These are phyloP conservation scores for Claviceps monticola DNA, from an alignment of 2,329 filamentous ascomycete genomes.

Conservation along the genomic window DNA sequence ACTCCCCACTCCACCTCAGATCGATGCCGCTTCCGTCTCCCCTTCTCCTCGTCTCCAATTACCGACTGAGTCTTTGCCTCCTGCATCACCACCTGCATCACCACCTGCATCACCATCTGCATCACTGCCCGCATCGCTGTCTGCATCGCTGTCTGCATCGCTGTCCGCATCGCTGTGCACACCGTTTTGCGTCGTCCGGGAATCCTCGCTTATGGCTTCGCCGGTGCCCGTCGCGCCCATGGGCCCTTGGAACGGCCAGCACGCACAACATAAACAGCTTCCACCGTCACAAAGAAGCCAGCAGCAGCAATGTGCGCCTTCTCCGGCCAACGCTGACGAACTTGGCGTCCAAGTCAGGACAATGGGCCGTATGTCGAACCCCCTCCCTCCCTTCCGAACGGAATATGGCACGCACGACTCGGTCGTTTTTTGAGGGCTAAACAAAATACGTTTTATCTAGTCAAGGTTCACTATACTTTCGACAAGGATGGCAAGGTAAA, in stretches of 20 bases:
- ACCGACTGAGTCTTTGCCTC: not conserved
- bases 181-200: not conserved
- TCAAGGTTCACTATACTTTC: constrained; percentile 96
- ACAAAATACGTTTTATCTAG: constrained; percentile 29
- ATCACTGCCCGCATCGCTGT: not conserved
- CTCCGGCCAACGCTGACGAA: constrained; percentile 22
- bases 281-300: constrained; percentile 1
- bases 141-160: too few relatives aligned
- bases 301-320: constrained; percentile 15
- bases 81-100: not conserved
- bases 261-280: constrained; percentile 4
- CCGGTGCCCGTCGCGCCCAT: constrained; percentile 20
- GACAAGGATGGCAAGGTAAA: constrained; percentile 79
- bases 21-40: not conserved
- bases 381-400: constrained; percentile 21
- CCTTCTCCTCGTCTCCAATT: not conserved
- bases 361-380: constrained; percentile 50
- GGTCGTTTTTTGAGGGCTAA: constrained; percentile 8
- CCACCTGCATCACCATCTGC: too few relatives aligned
- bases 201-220: constrained; percentile 23
- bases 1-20: constrained; percentile 1
- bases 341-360: constrained; percentile 42
- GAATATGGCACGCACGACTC: constrained; percentile 5
- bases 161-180: not conserved
- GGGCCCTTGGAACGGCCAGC: constrained; percentile 7